Base-by-base conservation (phyloP, 2,329 filamentous ascomycete species). In the Tolypocladium guangdongense region DNA sequence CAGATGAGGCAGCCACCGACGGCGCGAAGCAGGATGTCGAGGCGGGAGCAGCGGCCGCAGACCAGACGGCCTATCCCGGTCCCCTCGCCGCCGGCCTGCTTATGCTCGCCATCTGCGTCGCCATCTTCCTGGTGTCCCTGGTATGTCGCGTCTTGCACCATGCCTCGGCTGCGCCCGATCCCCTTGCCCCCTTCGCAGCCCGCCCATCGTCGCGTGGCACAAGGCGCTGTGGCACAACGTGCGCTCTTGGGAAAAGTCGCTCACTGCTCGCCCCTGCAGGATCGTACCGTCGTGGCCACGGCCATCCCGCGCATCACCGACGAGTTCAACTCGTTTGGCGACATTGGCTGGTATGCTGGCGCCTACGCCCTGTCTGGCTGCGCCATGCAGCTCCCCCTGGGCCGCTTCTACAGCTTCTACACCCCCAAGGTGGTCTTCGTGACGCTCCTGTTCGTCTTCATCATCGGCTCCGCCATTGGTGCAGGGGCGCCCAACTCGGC, bases 331-430 rank as follows among this genome's bases (percentile, higher is more conserved):
- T 64, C 70, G 33, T 62, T 74, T 0, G 62, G 66, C n/a, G 72
- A 76, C 52, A 67, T 77, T 11, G 71, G 70, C 39, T 76, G 60
- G 62, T 66, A 67, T 50, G 62, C 58, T 32, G 59, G 60, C n/a
- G 58, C 63, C 22, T 66, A 65, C 30, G 54, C 60, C 24, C 57
- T 66, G 46, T 63, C 62, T 11, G 54, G 57, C 14, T 61, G 59
- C 16, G 62, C 60, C 2, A 58, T 60, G 16, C 61, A 65, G 27
- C 60, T 60, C 4, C 57, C 59, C 18, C 64, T 58, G 14, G 66
- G 66, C 3, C 59, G 59, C 1, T 53, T 68, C 1, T 68, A 63
- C 51, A 62, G 58, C 22, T 57, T 64, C 22, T 68, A 64, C 51
- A 61, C 59, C 1, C 58, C 60, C 22, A 68, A 68, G n/a, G 41